Evolutionary conservation across 2,329 filamentous ascomycete species (phyloP), one percentile per base, ranked within the genome.

Genomic region (Alternaria atra): DNA sequence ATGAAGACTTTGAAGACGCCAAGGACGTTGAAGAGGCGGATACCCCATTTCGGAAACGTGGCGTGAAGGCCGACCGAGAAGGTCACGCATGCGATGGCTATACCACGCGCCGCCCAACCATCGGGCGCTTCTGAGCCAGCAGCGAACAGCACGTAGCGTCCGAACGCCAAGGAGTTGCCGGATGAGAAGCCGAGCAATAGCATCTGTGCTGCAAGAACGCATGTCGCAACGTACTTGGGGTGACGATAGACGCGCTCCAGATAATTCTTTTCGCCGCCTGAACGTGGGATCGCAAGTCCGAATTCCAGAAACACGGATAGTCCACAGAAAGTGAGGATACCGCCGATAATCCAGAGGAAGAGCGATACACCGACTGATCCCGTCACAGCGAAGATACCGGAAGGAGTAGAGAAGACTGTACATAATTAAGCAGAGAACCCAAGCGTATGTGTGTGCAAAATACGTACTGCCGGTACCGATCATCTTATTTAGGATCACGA

Each of bases 211-310:
- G 86, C 86, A 34, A 89, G 80, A 2, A 89, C 82, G 62, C 85
- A 87, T 0, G 86, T 87, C 1, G 86, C 84, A 1, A 90, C 74
- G 73, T 88, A 87, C 58, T 82, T 84, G 0, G 87, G 87, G 23
- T 80, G 83, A 2, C 82, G 82, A 76, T 88, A 89, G 15, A 87
- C 85, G n/a, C 85, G 81, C 69, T 90, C 87, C 13, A 90, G 84
- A 70, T 90, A 90, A 73, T 89, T 87, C 80, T 90, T 90, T 64
- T 89, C 87, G 20, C 88, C 88, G 13, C 88, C 87, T 13, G 85
- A 88, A 35, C 84, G 81, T 2, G 87, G 87, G 35, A 89, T 88
- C 4, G 85, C 86, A 4, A 87, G 81, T 25, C 87, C 87, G 66
- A 89, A 89, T 68, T 89, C 88, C 50, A 90, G 82, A 72, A 86